Evolutionary conservation across 169 alveolate species (phyloP).

Genomic region (Plasmodium ovale): DNA sequence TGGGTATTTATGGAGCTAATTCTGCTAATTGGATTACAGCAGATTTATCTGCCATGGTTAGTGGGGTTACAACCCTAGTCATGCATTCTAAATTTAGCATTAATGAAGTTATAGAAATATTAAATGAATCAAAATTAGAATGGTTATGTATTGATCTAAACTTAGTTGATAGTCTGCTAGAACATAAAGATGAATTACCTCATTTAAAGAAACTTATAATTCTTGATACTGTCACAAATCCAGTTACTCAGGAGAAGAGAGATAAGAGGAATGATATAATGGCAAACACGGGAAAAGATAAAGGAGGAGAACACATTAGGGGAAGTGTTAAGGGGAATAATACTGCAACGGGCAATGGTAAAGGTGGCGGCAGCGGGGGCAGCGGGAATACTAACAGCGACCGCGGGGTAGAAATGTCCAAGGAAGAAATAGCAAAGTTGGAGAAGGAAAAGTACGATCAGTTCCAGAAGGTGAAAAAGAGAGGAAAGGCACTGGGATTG

Average conservation of each 20-base stretch:
- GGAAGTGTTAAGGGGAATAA: too few relatives aligned
- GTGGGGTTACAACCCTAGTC: slow-evolving; percentile 29
- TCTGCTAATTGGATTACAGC: slow-evolving; percentile 56
- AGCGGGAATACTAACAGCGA: too few relatives aligned
- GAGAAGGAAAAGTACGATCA: neutral
- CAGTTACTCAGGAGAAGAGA: neutral
- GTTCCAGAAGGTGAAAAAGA: neutral
- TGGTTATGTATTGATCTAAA: slow-evolving; percentile 56
- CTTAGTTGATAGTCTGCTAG: neutral
- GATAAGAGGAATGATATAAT: too few relatives aligned
- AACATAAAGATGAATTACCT: slow-evolving; percentile 1
- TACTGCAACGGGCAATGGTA: too few relatives aligned
- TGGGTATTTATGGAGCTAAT: slow-evolving; percentile 66
- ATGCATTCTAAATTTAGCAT: slow-evolving; percentile 69
- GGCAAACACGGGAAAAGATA: too few relatives aligned
- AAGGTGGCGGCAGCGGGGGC: too few relatives aligned
- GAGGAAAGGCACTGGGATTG: neutral
- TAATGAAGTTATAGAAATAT: slow-evolving; percentile 34
- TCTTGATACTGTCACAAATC: slow-evolving; percentile 3
- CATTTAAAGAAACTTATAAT: slow-evolving; percentile 39
- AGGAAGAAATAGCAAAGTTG: neutral
- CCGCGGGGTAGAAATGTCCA: too few relatives aligned
- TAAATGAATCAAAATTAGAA: slow-evolving; percentile 37
- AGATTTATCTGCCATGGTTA: slow-evolving; percentile 24
- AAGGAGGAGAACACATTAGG: too few relatives aligned